These are phyloP conservation scores for Talaromyces albobiverticillius DNA, from an alignment of 2,329 filamentous ascomycete species.

Conservation along the genomic window DNA sequence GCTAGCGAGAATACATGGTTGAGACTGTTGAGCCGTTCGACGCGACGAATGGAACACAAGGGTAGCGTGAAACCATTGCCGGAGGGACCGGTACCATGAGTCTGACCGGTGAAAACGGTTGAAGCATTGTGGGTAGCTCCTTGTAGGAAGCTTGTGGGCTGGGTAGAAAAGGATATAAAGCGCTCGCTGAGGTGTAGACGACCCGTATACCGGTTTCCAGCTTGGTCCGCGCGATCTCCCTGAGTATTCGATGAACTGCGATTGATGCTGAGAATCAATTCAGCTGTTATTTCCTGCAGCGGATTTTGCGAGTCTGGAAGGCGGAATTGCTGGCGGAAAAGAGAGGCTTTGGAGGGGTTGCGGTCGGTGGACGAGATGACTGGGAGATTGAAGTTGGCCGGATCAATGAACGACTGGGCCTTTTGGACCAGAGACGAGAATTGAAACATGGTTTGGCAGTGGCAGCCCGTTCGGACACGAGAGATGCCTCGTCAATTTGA, in stretches of 20 bases:
- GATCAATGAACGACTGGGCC: constrained; percentile 92
- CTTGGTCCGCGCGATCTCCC: constrained; percentile 59
- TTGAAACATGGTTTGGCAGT: constrained; percentile 53
- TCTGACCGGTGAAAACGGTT: constrained; percentile 85
- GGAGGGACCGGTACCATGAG: constrained; percentile 84
- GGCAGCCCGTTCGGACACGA: neutral
- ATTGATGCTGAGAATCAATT: constrained; percentile 76
- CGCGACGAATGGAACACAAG: constrained; percentile 82
- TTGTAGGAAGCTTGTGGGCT: constrained; percentile 79
- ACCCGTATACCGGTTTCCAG: constrained; percentile 83
- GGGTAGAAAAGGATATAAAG: constrained; percentile 95
- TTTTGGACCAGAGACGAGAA: constrained; percentile 86
- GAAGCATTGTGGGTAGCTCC: constrained; percentile 76
- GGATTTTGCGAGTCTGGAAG: constrained; percentile 89
- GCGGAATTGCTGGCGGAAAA: constrained; percentile 96
- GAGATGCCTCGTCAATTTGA: neutral
- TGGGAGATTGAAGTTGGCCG: constrained; percentile 72
- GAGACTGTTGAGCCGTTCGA: constrained; percentile 89
- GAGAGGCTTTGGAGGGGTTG: constrained; percentile 82
- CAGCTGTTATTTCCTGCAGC: constrained; percentile 92
- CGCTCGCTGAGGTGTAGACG: constrained; percentile 91
- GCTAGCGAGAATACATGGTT: constrained; percentile 89
- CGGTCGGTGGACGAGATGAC: constrained; percentile 70
- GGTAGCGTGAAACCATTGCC: constrained; percentile 96
- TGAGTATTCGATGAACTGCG: constrained; percentile 40